Conservation (phyloP, 1,284 basidiomycete genomes). For the Exobasidium cylindrosporum region DNA sequence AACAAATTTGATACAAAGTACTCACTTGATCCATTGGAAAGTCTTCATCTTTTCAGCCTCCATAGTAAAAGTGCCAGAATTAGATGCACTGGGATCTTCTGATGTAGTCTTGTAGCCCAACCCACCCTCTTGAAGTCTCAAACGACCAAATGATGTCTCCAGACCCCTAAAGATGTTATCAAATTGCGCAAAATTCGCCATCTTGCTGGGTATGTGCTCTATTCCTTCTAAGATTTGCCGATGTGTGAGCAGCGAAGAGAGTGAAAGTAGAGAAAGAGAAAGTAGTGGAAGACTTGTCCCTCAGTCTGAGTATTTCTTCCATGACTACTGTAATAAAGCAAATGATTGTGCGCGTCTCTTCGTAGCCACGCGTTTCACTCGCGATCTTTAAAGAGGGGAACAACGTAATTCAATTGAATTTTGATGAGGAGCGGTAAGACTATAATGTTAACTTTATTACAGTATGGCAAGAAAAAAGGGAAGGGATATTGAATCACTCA, state of each 20-base stretch:
- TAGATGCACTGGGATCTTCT: slow-evolving; percentile 8
- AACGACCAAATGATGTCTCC: slow-evolving; percentile 71
- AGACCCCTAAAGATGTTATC: slow-evolving; percentile 76
- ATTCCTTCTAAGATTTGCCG: neutral
- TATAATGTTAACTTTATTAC: too few relatives aligned
- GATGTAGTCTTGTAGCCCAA: slow-evolving; percentile 42
- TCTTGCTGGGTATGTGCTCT: neutral
- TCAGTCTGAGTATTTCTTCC: too few relatives aligned
- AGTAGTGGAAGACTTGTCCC: too few relatives aligned
- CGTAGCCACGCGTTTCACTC: too few relatives aligned
- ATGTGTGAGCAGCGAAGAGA: neutral
- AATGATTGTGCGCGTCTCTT: too few relatives aligned
- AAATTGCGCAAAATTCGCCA: slow-evolving; percentile 62
- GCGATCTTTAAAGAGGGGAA: too few relatives aligned
- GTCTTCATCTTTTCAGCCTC: slow-evolving; percentile 74
- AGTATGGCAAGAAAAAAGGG: too few relatives aligned
- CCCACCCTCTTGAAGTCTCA: slow-evolving; percentile 47
- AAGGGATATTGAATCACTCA: too few relatives aligned
- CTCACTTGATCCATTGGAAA: slow-evolving; percentile 73
- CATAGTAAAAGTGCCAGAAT: slow-evolving; percentile 60
- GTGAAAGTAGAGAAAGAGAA: neutral
- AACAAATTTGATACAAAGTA: slow-evolving; percentile 11
- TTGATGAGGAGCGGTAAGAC: too few relatives aligned
- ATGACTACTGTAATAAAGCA: too few relatives aligned
- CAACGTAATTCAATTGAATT: too few relatives aligned